A percentile compares a stretch with the other conserved stretches of the same genome.
Evolutionary conservation across 2,329 filamentous ascomycete species (phyloP).

Genomic region (Graphilbum fragrans): DNA sequence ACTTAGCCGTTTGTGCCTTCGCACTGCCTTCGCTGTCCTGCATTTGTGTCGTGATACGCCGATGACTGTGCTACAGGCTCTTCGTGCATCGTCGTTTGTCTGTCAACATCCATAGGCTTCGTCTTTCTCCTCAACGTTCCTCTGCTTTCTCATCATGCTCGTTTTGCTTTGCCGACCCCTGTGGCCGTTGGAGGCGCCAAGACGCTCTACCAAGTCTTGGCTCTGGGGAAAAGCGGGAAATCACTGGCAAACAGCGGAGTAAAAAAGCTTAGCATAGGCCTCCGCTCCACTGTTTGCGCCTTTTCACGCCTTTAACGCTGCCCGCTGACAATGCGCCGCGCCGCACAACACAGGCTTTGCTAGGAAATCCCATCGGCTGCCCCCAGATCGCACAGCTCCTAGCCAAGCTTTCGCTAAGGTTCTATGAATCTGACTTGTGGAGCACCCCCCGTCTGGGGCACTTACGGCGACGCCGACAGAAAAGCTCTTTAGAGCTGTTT

Average conservation of each 20-base stretch:
- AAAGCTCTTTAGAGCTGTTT: too few species aligned
- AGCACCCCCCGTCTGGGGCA: too few species aligned
- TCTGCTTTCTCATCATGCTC: too few species aligned
- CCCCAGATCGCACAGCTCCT: too few species aligned
- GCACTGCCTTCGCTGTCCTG: background rate
- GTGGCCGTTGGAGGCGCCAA: background rate
- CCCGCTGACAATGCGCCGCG: background rate
- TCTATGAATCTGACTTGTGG: background rate
- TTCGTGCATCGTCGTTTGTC: background rate
- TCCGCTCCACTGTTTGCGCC: background rate
- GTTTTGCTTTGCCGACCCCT: too few species aligned
- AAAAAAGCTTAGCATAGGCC: slow-evolving; percentile 1
- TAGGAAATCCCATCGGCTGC: background rate
- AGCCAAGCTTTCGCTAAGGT: background rate
- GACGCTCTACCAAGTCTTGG: background rate
- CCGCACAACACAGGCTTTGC: background rate
- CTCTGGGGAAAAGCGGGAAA: background rate
- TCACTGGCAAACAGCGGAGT: background rate
- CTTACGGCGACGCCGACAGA: too few species aligned
- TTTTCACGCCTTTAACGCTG: background rate
- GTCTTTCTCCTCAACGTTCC: too few species aligned
- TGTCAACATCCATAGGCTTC: background rate
- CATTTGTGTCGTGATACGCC: background rate
- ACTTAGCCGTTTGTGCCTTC: background rate
- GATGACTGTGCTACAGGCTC: too few species aligned